Percentiles rank a stretch among this genome's conserved stretches.
Conservation (phyloP, 2,329 filamentous ascomycete genomes). For the Nemania abortiva region DNA sequence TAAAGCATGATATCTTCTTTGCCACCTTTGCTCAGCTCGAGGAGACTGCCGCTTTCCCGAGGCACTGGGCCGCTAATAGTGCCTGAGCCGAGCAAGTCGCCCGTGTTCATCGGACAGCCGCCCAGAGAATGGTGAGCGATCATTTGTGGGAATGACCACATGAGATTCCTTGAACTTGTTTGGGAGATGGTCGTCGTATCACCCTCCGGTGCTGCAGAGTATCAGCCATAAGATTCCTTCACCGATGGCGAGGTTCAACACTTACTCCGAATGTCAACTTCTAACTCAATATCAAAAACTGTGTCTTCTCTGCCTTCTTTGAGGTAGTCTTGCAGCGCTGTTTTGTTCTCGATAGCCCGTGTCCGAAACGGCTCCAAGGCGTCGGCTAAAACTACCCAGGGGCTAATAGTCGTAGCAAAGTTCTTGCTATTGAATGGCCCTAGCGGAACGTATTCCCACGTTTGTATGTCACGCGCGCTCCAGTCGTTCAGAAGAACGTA, state of each 20-base stretch:
- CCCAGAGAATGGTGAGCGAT: slow-evolving; percentile 82
- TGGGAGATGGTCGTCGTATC: slow-evolving; percentile 68
- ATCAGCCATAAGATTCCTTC: slow-evolving; percentile 32
- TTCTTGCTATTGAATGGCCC: slow-evolving; percentile 89
- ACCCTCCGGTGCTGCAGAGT: slow-evolving; percentile 56
- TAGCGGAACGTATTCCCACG: slow-evolving; percentile 85
- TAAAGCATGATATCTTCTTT: slow-evolving; percentile 57
- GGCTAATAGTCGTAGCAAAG: slow-evolving; percentile 80
- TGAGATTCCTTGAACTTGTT: slow-evolving; percentile 73
- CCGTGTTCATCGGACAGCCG: slow-evolving; percentile 79
- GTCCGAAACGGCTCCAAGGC: slow-evolving; percentile 72
- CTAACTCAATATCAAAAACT: slow-evolving; percentile 76
- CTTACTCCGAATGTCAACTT: slow-evolving; percentile 72
- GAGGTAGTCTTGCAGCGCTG: slow-evolving; percentile 60
- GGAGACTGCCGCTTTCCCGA: slow-evolving; percentile 57
- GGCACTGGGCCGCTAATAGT: slow-evolving; percentile 70
- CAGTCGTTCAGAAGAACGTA: slow-evolving; percentile 89
- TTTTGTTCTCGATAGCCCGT: slow-evolving; percentile 51
- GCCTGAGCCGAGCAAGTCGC: slow-evolving; percentile 81
- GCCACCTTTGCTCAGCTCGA: slow-evolving; percentile 61
- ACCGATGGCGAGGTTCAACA: slow-evolving; percentile 25
- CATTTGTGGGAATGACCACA: slow-evolving; percentile 90
- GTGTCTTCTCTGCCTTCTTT: slow-evolving; percentile 69
- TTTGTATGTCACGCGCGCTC: slow-evolving; percentile 85
- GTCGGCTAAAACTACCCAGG: slow-evolving; percentile 83